Evolutionary conservation across 805 yeast genomes (phyloP).

Genomic region (Monosporozyma solicola): DNA sequence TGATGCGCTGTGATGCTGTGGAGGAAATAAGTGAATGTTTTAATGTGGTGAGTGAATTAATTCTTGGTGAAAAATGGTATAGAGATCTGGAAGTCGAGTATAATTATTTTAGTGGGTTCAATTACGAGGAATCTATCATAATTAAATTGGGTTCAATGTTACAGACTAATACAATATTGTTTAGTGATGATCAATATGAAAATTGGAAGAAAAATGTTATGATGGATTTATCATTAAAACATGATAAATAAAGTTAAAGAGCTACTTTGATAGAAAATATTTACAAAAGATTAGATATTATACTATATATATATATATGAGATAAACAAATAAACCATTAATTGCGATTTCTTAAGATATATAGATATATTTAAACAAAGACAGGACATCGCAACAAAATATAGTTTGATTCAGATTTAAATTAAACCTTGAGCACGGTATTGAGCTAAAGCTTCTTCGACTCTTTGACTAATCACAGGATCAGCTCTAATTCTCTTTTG

Average conservation of each 20-base stretch:
- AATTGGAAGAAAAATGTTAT: constrained; percentile 29
- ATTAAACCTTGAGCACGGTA: constrained; percentile 28
- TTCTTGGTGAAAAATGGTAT: constrained; percentile 55
- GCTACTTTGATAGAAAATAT: background rate
- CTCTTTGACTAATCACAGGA: constrained; percentile 53
- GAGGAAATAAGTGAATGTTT: constrained; percentile 46
- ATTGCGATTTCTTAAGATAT: background rate
- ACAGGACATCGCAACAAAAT: no score
- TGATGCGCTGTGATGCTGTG: constrained; percentile 42
- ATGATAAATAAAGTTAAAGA: background rate
- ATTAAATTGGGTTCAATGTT: constrained; percentile 31
- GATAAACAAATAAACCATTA: background rate
- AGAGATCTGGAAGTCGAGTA: constrained; percentile 42
- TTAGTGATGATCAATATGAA: constrained; percentile 25
- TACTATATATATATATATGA: background rate
- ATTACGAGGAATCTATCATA: constrained; percentile 18
- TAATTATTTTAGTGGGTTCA: constrained; percentile 26
- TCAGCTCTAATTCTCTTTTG: constrained; percentile 72
- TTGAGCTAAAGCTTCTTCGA: constrained; percentile 48
- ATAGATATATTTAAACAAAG: background rate
- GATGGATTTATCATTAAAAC: constrained; percentile 22
- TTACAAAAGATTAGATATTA: background rate
- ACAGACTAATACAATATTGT: constrained; percentile 26
- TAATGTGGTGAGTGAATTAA: constrained; percentile 42
- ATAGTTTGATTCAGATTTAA: constrained; percentile 1